phyloP scores from a whole-genome alignment of 129 eudicot genomes.

The carrot (Daucus carota) region DH1_v3.0 NC_030387.2:40881501-40882000 shows the following conservation, averaged over 20 bases:
- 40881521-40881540: conserved; percentile 15
- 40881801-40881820: conserved; percentile 13
- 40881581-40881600: conserved; percentile 31
- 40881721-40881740: conserved; percentile 51
- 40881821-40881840: conserved; percentile 64
- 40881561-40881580: conserved; percentile 20
- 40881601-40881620: conserved; percentile 21
- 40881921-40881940: conserved; percentile 59
- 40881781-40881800: conserved; percentile 4
- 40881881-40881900: conserved; percentile 65
- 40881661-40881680: conserved; percentile 3
- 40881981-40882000: conserved; percentile 41
- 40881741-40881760: conserved; percentile 50
- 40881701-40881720: conserved; percentile 87
- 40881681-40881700: conserved; percentile 53
- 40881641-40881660: not conserved
- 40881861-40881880: conserved; percentile 53
- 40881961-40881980: conserved; percentile 51
- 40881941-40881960: conserved; percentile 52
- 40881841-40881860: conserved; percentile 44
- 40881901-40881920: conserved; percentile 62
- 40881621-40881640: not conserved
- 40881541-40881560: conserved; percentile 21
- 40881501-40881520: no score
- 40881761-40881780: conserved; percentile 14